phyloP scores from a whole-genome alignment of 371 early-diverging fungal species.

The Modicella reniformis region DNA sequence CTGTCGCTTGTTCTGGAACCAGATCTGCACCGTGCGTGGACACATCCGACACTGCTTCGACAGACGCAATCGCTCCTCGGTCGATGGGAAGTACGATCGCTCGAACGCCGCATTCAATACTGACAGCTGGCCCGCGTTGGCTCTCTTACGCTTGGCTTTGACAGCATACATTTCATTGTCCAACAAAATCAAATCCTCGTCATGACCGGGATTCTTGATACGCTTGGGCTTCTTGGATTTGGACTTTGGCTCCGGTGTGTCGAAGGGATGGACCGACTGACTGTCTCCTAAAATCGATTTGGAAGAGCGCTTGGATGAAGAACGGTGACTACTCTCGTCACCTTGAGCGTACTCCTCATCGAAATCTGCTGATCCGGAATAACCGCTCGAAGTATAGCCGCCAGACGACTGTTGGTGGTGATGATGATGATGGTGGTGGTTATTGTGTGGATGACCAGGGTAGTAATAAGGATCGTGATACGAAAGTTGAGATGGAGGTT shows the following conservation, averaged over 20 bases:
- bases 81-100: conserved; percentile 70
- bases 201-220: conserved; percentile 42
- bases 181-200: conserved; percentile 49
- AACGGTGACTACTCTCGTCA: conserved; percentile 5
- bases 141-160: conserved; percentile 70
- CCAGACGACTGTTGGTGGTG: no score
- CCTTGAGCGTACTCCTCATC: conserved; percentile 13
- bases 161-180: conserved; percentile 54
- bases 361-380: background rate
- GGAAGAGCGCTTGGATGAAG: conserved; percentile 31
- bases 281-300: conserved; percentile 5
- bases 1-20: conserved; percentile 94
- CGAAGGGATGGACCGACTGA: conserved; percentile 51
- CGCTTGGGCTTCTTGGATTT: conserved; percentile 53
- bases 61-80: conserved; percentile 83
- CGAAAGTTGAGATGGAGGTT: conserved; percentile 20
- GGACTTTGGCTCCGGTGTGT: conserved; percentile 24
- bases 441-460: conserved; percentile 22
- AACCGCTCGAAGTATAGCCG: background rate
- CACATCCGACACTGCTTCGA: conserved; percentile 93
- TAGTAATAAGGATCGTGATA: conserved; percentile 31
- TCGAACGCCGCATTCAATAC: conserved; percentile 66
- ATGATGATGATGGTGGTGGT: no score
- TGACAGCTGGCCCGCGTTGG: conserved; percentile 64
- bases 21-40: conserved; percentile 86